phyloP scores from a whole-genome alignment of 371 early-diverging fungal genomes.

The Lichtheimia hyalospora region DNA sequence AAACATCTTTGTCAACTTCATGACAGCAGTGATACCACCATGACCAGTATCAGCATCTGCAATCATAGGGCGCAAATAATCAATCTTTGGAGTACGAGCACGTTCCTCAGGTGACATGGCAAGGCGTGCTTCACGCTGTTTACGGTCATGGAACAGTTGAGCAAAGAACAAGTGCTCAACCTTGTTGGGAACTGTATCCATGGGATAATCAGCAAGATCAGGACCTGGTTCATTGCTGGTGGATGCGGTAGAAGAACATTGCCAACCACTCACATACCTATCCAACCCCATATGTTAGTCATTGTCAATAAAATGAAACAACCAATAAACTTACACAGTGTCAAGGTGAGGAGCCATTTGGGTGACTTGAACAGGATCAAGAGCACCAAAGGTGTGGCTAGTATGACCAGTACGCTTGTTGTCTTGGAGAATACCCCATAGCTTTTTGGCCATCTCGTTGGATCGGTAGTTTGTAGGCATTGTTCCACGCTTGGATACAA shows the following conservation, averaged over 20 bases:
- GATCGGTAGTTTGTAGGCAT: conserved; percentile 81
- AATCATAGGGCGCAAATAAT: conserved; percentile 94
- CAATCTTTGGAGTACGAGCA: conserved; percentile 74
- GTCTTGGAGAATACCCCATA: conserved; percentile 80
- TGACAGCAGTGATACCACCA: conserved; percentile 91
- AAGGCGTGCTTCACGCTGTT: conserved; percentile 91
- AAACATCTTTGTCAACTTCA: conserved; percentile 94
- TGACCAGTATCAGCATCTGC: conserved; percentile 99
- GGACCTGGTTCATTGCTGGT: conserved; percentile 98
- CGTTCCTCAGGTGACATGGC: conserved; percentile 69
- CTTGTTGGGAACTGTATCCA: conserved; percentile 99
- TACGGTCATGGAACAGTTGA: conserved; percentile 97
- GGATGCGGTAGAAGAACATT: conserved; percentile 97
- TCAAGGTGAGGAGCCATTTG: conserved; percentile 97
- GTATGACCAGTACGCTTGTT: conserved; percentile 81
- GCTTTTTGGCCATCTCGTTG: conserved; percentile 89
- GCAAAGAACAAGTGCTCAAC: conserved; percentile 98
- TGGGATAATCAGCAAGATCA: conserved; percentile 98
- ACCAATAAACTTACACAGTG: conserved; percentile 60
- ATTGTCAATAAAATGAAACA: neutral
- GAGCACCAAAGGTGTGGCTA: conserved; percentile 93
- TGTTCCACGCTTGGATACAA: conserved; percentile 90
- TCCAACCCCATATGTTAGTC: neutral
- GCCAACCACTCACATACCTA: conserved; percentile 96
- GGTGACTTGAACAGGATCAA: conserved; percentile 80